phyloP scores from a whole-genome alignment of 208 protist genomes.

The Crithidia expoeki region DNA sequence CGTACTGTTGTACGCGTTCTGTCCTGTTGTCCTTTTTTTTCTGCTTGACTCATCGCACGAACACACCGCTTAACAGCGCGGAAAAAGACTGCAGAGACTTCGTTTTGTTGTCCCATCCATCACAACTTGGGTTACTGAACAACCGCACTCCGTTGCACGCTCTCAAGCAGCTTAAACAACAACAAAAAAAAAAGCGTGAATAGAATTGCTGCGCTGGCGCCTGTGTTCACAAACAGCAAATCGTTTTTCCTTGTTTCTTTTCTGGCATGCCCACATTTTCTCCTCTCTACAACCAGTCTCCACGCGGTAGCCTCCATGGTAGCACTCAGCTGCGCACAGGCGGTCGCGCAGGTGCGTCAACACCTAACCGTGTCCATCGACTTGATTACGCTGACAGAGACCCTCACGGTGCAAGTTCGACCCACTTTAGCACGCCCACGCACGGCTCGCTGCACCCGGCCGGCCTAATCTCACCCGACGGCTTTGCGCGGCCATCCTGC shows the following conservation, averaged over 20 bases:
- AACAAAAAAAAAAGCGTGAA: not conserved
- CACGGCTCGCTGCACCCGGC: not conserved
- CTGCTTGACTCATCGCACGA: too few species aligned
- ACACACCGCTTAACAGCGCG: too few species aligned
- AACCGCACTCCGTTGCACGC: too few species aligned
- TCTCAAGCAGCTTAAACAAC: not conserved
- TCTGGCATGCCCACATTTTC: not conserved
- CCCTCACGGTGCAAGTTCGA: not conserved
- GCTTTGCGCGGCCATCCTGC: conserved; percentile 16
- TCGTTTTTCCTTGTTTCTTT: too few species aligned
- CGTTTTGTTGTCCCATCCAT: too few species aligned
- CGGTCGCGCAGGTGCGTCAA: not conserved
- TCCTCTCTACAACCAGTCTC: not conserved
- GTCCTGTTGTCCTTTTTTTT: too few species aligned
- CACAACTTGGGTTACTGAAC: too few species aligned
- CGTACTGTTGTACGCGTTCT: too few species aligned
- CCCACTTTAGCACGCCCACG: not conserved
- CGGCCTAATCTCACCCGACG: not conserved
- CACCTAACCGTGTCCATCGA: not conserved
- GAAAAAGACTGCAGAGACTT: too few species aligned
- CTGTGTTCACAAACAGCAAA: too few species aligned
- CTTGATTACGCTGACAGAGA: not conserved
- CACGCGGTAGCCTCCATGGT: not conserved
- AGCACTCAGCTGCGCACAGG: not conserved
- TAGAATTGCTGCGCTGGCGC: too few species aligned